A percentile compares a stretch with the other conserved stretches of the same genome.
Conservation (phyloP, 1,284 basidiomycete genomes). For the Sporisorium iseilematis-ciliati region DNA sequence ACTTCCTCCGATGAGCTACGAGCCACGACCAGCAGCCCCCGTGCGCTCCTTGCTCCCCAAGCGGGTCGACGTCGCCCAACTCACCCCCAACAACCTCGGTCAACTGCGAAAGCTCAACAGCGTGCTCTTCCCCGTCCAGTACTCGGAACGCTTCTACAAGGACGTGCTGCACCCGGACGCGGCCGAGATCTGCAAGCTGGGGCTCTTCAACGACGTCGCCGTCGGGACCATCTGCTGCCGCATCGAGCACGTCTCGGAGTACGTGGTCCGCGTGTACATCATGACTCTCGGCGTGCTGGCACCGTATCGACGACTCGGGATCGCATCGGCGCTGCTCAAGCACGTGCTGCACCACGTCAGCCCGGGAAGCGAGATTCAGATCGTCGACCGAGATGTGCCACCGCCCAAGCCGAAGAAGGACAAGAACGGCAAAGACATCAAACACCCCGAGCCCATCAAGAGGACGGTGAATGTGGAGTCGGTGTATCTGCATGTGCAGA, state of each 20-base stretch:
- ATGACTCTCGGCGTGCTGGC: constrained; percentile 71
- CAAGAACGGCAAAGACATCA: constrained; percentile 58
- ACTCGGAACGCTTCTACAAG: constrained; percentile 65
- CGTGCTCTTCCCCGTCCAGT: constrained; percentile 66
- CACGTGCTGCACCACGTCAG: constrained; percentile 66
- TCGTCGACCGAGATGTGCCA: constrained; percentile 36
- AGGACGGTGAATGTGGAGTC: constrained; percentile 54
- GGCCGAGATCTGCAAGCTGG: constrained; percentile 63
- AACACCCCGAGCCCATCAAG: constrained; percentile 37
- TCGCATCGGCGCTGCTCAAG: constrained; percentile 67
- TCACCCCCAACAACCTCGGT: constrained; percentile 68
- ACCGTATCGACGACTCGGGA: constrained; percentile 70
- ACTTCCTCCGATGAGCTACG: constrained; percentile 54
- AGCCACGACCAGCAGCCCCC: constrained; percentile 45
- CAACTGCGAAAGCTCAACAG: constrained; percentile 67
- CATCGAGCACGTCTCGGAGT: constrained; percentile 59
- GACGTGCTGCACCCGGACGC: constrained; percentile 59
- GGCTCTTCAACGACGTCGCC: constrained; percentile 71
- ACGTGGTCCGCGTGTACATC: constrained; percentile 68
- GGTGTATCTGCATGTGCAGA: constrained; percentile 71
- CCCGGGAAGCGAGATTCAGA: constrained; percentile 55
- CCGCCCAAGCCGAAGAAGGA: constrained; percentile 41
- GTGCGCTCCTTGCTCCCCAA: constrained; percentile 42
- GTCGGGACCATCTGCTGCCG: constrained; percentile 70
- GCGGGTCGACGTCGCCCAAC: constrained; percentile 53